Percentiles rank a stretch among this genome's conserved stretches.
These are phyloP conservation scores for Penicillium sp. DNA, from an alignment of 2,329 filamentous ascomycete species.

Conservation along the genomic window DNA sequence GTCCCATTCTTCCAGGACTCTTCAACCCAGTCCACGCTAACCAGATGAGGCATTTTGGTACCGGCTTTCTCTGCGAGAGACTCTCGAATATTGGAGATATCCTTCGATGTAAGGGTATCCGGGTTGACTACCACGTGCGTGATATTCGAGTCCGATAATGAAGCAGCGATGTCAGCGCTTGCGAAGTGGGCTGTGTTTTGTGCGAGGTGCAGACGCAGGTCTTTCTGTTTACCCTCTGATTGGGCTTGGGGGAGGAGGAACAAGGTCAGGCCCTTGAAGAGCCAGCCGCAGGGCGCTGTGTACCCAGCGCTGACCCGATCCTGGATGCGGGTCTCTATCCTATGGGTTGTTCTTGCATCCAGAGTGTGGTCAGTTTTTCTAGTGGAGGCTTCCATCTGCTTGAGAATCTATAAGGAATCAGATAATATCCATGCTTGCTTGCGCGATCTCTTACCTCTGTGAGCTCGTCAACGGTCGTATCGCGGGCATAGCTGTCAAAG, in stretches of 20 bases:
- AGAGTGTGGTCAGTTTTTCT: constrained; percentile 41
- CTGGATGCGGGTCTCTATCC: constrained; percentile 60
- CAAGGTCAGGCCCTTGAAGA: constrained; percentile 51
- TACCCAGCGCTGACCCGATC: constrained; percentile 40
- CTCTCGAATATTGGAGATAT: constrained; percentile 38
- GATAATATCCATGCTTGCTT: neutral
- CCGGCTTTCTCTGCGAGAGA: constrained; percentile 33
- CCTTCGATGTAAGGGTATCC: constrained; percentile 45
- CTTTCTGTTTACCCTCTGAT: constrained; percentile 3
- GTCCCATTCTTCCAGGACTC: constrained; percentile 80
- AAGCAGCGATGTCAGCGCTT: constrained; percentile 59
- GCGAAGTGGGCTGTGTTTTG: constrained; percentile 68
- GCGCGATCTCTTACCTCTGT: constrained; percentile 34
- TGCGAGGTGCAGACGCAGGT: constrained; percentile 46
- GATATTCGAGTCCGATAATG: constrained; percentile 54
- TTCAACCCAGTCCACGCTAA: constrained; percentile 71
- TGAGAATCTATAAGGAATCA: constrained; percentile 35
- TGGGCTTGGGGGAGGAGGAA: constrained; percentile 39
- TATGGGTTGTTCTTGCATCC: constrained; percentile 50
- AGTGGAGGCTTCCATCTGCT: constrained; percentile 38
- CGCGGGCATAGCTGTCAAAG: constrained; percentile 79
- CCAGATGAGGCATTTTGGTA: constrained; percentile 64
- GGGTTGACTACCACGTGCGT: constrained; percentile 73
- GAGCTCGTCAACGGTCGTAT: constrained; percentile 67
- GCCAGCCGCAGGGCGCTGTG: constrained; percentile 43